These are phyloP conservation scores for Plasmodium yoelii DNA, from an alignment of 169 alveolate species.

Conservation along the genomic window DNA sequence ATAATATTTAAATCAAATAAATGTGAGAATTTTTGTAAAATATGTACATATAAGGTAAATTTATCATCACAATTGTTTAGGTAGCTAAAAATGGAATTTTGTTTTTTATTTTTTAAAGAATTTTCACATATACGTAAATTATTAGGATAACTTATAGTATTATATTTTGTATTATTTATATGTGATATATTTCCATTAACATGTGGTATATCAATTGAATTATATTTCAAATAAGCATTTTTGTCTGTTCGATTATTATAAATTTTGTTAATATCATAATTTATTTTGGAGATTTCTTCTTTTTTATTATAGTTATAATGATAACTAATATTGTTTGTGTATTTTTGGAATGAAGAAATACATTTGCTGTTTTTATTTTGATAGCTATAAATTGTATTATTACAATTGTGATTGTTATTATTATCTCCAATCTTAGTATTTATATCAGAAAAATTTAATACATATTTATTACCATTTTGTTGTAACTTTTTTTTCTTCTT, in stretches of 20 bases:
- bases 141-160: neutral
- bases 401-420: neutral
- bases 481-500: neutral
- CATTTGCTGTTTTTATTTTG: neutral
- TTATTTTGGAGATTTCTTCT: no score
- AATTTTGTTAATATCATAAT: no score
- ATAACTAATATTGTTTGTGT: no score
- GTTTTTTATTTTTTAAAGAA: conserved; percentile 36
- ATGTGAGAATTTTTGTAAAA: conserved; percentile 38
- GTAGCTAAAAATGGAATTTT: conserved; percentile 56
- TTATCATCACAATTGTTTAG: conserved; percentile 52
- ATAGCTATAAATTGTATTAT: neutral
- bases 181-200: neutral
- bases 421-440: neutral
- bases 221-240: conserved; percentile 9
- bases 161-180: neutral
- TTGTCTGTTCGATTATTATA: neutral
- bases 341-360: neutral
- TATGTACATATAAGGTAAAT: conserved; percentile 28
- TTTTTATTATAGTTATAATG: no score
- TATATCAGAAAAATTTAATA: neutral
- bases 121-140: conserved; percentile 1
- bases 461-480: neutral
- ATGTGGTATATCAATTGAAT: conserved; percentile 25
- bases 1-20: conserved; percentile 44